Conservation (phyloP, 2,329 filamentous ascomycete genomes). For the Pseudocercospora pini-densiflorae region DNA sequence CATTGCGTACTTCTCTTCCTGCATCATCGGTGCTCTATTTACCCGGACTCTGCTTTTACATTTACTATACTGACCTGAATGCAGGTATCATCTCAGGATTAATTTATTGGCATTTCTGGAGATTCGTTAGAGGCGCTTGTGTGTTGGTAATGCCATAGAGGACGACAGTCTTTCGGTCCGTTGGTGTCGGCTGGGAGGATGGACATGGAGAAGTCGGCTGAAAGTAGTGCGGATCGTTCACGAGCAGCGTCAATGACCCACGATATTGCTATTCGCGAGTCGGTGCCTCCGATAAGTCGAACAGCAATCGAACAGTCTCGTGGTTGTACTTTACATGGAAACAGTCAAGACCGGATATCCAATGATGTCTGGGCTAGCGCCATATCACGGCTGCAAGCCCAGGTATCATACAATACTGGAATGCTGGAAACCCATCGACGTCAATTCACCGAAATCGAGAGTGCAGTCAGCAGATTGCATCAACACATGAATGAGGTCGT, state of each 20-base stretch:
- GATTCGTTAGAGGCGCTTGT: background rate
- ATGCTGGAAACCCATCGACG: conserved; percentile 46
- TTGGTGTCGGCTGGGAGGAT: conserved; percentile 16
- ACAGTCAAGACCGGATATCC: conserved; percentile 22
- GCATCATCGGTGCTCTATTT: background rate
- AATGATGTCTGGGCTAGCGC: conserved; percentile 44
- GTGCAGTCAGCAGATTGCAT: conserved; percentile 45
- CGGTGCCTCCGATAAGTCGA: conserved; percentile 18
- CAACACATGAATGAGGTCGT: conserved; percentile 44
- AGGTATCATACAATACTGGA: conserved; percentile 52
- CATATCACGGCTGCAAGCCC: conserved; percentile 52
- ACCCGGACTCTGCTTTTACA: background rate
- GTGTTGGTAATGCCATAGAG: conserved; percentile 4
- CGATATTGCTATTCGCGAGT: conserved; percentile 33
- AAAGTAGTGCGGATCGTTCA: conserved; percentile 22
- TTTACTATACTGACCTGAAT: background rate
- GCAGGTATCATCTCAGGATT: background rate
- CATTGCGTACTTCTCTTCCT: background rate
- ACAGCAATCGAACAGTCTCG: conserved; percentile 22
- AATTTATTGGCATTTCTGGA: background rate
- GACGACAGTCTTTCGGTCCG: background rate
- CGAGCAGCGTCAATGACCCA: conserved; percentile 27
- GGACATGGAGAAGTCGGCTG: conserved; percentile 29
- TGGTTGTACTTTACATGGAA: conserved; percentile 15
- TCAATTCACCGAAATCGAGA: conserved; percentile 48